Percentiles rank a stretch among this genome's conserved stretches.
Conservation (phyloP, 2,329 filamentous ascomycete species). For the Colletotrichum lini region DNA sequence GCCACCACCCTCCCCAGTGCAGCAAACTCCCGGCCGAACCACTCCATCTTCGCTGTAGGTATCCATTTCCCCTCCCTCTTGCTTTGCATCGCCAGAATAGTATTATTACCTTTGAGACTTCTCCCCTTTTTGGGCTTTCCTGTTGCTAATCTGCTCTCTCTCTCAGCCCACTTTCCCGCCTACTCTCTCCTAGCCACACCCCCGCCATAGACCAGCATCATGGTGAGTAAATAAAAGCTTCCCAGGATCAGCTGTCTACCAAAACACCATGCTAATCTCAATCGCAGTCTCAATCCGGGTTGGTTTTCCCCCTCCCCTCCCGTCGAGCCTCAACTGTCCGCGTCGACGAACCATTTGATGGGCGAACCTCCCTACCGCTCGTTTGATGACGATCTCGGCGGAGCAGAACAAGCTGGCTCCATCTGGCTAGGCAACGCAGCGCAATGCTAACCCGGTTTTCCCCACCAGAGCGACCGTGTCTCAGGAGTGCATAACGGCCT, state of each 20-base stretch:
- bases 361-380: conserved; percentile 27
- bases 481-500: conserved; percentile 78
- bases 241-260: conserved; percentile 34
- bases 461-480: conserved; percentile 77
- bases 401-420: conserved; percentile 41
- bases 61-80: background rate
- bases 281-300: conserved; percentile 77
- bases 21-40: conserved; percentile 35
- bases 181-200: conserved; percentile 41
- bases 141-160: conserved; percentile 37
- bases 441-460: conserved; percentile 34
- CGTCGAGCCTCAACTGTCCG: conserved; percentile 15
- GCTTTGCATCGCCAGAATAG: background rate
- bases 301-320: conserved; percentile 56
- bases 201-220: conserved; percentile 52
- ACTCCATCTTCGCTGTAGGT: conserved; percentile 34
- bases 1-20: conserved; percentile 38
- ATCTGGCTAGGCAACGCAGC: conserved; percentile 27
- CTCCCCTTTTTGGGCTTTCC: background rate
- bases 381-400: conserved; percentile 37
- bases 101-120: conserved; percentile 25
- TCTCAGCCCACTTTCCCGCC: conserved; percentile 44
- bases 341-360: conserved; percentile 32
- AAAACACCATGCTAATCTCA: conserved; percentile 34
- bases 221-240: conserved; percentile 54